Base-by-base conservation (phyloP, 257 asterid species). In the Plectranthus barbatus region DNA sequence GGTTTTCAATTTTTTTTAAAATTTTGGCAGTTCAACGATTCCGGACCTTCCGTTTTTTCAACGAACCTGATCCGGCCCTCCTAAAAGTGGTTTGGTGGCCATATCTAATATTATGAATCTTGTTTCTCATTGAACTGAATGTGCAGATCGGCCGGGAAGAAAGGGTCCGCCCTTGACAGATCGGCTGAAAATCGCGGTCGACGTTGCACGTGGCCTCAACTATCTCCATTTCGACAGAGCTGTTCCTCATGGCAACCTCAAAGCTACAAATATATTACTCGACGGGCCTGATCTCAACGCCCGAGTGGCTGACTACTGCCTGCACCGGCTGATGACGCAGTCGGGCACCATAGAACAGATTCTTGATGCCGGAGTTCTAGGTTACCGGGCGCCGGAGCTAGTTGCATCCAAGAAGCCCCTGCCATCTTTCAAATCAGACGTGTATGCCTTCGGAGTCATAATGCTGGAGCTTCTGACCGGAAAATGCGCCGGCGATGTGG, bases 151-250 rank as follows among this genome's bases (percentile, higher is more conserved):
- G 0, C 99, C 94, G 2, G 96, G 96, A 72, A 77, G 97, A 75
- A 92, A 81, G 58, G 95, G 91, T 12, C 90, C 85, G 2, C 84
- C 95, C 9, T 62, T 92, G 29, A 76, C 88, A 13, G 99, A 74
- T 94, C 2, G 99, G 75, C 94, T 92, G 62, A 92, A 92, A 60
- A 85, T 92, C 65, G 91, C 96, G 37, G 97, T 92, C n/a, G 99
- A 92, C 41, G 62, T 89, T 60, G 99, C 95, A 67, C 96, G 99
- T 68, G 97, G 99, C 86, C 88, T 92, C 71, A 92, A 92, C 73
- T 92, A 92, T 80, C 99, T 92, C 88, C 97, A 92, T 85, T 89
- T 92, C 44, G 99, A 92, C 77, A 90, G 96, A 0, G 99, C 88
- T 6, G 78, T 92, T 13, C 99, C 99, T 6, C 99, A 89, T 26